These are phyloP conservation scores for Boeremia lycopersici DNA, from an alignment of 2,329 filamentous ascomycete genomes.

Conservation along the genomic window DNA sequence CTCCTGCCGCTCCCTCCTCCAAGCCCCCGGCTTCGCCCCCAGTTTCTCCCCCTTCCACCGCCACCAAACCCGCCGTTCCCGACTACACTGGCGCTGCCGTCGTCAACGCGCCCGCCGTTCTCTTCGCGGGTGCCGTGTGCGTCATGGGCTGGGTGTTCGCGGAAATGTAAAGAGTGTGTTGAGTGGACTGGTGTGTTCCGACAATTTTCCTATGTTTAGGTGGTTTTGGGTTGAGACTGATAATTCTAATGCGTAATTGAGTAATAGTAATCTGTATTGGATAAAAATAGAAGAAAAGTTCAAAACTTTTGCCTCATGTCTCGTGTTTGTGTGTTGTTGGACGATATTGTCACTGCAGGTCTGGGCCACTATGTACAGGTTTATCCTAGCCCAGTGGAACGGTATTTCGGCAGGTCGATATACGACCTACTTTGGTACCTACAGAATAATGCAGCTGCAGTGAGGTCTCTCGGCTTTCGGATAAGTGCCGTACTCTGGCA, in stretches of 20 bases:
- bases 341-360: too few species aligned
- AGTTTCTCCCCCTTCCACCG: background rate
- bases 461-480: too few species aligned
- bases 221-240: constrained; percentile 1
- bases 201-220: constrained; percentile 5
- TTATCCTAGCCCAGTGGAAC: too few species aligned
- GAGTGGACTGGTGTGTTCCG: background rate
- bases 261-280: background rate
- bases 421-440: too few species aligned
- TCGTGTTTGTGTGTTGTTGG: too few species aligned
- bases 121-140: constrained; percentile 14
- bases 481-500: too few species aligned
- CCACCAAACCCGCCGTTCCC: background rate
- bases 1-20: background rate
- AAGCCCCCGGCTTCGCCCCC: background rate
- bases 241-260: constrained; percentile 4
- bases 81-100: constrained; percentile 16
- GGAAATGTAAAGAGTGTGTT: constrained; percentile 7
- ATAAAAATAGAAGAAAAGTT: background rate
- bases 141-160: constrained; percentile 17
- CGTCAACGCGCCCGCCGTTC: constrained; percentile 4
- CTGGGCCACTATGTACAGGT: too few species aligned
- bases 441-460: too few species aligned
- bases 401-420: too few species aligned
- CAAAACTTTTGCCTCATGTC: background rate